Evolutionary conservation across 2,329 filamentous ascomycete genomes (phyloP).

Genomic region (Dactylellina sp.): DNA sequence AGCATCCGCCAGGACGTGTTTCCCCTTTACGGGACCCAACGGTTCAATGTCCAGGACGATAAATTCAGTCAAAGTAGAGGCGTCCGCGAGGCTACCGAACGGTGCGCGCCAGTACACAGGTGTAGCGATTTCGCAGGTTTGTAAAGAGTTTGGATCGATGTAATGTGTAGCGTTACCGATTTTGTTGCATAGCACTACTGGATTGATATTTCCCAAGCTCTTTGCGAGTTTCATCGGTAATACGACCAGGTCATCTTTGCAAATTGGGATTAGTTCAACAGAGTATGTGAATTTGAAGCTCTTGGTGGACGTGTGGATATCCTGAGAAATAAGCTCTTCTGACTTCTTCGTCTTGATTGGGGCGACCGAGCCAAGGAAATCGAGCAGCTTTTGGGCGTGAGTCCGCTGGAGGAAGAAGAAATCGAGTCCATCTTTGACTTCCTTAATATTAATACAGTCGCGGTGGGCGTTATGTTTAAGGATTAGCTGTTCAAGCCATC

Average conservation of each 20-base stretch:
- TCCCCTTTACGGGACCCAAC: constrained; percentile 78
- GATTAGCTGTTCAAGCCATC: constrained; percentile 85
- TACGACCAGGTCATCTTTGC: constrained; percentile 96
- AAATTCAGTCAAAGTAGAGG: constrained; percentile 88
- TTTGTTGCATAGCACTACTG: constrained; percentile 84
- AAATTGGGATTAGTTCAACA: constrained; percentile 89
- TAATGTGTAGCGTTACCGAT: constrained; percentile 91
- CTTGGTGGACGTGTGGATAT: constrained; percentile 88
- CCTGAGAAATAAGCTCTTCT: constrained; percentile 93
- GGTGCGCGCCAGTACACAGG: constrained; percentile 91
- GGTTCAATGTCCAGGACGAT: constrained; percentile 94
- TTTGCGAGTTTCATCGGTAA: constrained; percentile 90
- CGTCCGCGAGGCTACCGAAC: constrained; percentile 84
- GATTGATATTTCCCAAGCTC: constrained; percentile 80
- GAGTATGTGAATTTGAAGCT: constrained; percentile 96
- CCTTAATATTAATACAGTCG: constrained; percentile 98
- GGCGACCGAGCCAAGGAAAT: constrained; percentile 85
- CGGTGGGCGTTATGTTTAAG: constrained; percentile 91
- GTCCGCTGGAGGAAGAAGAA: constrained; percentile 93
- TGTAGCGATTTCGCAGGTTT: constrained; percentile 85
- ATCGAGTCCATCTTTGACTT: constrained; percentile 93
- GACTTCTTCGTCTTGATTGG: constrained; percentile 84
- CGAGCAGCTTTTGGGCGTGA: constrained; percentile 89
- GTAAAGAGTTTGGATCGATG: constrained; percentile 88
- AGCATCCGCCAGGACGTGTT: constrained; percentile 85